Percentiles rank a stretch among this genome's conserved stretches.
These are phyloP conservation scores for Phialophora tarda DNA, from an alignment of 2,329 filamentous ascomycete species.

Conservation along the genomic window DNA sequence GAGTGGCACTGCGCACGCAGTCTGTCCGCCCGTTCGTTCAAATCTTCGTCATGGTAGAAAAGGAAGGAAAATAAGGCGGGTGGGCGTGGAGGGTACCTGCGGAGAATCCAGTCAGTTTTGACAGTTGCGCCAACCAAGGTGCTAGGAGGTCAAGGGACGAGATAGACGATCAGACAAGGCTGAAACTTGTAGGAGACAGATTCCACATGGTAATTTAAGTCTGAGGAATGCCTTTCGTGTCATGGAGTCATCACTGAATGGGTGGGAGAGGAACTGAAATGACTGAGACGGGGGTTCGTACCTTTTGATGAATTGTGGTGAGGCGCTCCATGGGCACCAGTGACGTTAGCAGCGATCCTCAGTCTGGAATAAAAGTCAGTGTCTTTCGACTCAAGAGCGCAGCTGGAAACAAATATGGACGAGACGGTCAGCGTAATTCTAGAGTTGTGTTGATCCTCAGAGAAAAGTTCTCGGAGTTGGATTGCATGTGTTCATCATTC, in stretches of 20 bases:
- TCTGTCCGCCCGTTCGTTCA: slow-evolving; percentile 75
- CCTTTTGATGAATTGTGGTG: slow-evolving; percentile 49
- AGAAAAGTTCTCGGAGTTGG: slow-evolving; percentile 61
- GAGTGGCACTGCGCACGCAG: slow-evolving; percentile 57
- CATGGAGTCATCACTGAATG: slow-evolving; percentile 62
- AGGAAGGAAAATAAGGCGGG: slow-evolving; percentile 36
- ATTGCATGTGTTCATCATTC: slow-evolving; percentile 59
- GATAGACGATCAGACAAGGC: slow-evolving; percentile 66
- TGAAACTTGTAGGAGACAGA: slow-evolving; percentile 69
- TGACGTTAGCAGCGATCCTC: not conserved
- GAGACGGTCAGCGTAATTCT: slow-evolving; percentile 61
- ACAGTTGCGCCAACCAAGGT: slow-evolving; percentile 9
- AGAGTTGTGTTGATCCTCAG: slow-evolving; percentile 58
- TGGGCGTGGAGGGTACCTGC: slow-evolving; percentile 31
- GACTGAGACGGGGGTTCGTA: slow-evolving; percentile 43
- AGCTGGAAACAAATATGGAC: slow-evolving; percentile 17
- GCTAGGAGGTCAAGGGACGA: slow-evolving; percentile 4
- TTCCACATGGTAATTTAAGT: slow-evolving; percentile 69
- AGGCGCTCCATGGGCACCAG: not conserved
- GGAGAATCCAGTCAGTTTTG: slow-evolving; percentile 31
- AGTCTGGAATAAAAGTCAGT: not conserved
- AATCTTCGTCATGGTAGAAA: slow-evolving; percentile 61
- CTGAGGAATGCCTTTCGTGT: slow-evolving; percentile 73
- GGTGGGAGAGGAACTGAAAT: slow-evolving; percentile 42
- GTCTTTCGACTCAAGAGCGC: not conserved